Base-by-base conservation (phyloP, 2,329 filamentous ascomycete genomes). In the Arthrobotrys sinensis region DNA sequence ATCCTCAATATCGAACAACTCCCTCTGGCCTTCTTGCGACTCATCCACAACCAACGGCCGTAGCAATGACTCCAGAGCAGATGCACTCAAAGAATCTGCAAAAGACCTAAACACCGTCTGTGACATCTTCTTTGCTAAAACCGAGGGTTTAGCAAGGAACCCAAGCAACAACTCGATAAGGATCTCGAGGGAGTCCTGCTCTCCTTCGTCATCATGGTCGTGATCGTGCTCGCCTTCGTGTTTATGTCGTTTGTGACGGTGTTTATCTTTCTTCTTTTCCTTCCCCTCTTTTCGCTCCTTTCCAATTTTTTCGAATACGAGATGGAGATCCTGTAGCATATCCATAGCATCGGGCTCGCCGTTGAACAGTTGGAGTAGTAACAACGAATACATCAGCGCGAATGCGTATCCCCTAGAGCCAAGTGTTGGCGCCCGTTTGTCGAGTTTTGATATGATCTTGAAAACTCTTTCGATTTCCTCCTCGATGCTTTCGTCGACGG, bases 121-220 rank as follows among this genome's bases (percentile, higher is more conserved):
- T 4, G 93, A 93, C 66, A 96, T 91, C 81, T 94, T 93, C 34
- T 93, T 90, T 86, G 97, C 92, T 64, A 98, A 86, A 8, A 91
- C 90, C 0, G 94, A 97, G 2, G 91, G 92, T 79, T 93, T 93
- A 0, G 94, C 93, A 1, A 96, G 89, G 85, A 98, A 93, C 65
- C 93, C 93, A n/a, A 98, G 87, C 6, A 99, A 85, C 64, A 98
- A 92, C 82, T 98, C 96, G 1, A 97, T 90, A 7, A 97, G 85
- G 28, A 93, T 88, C 82, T 93, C 90, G 0, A 93, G 92, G 10
- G 87, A 87, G 5, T 88, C 89, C 0, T 86, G 84, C 81, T 89
- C 86, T 45, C 85, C 83, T 83, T 89, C 85, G 80, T 89, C 87
- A 0, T 85, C 85, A 63, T 87, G 86, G 80, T 90, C 88, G 24